phyloP scores from a whole-genome alignment of 768 basidiomycete species.

The Sistotremastrum suecicum region DNA sequence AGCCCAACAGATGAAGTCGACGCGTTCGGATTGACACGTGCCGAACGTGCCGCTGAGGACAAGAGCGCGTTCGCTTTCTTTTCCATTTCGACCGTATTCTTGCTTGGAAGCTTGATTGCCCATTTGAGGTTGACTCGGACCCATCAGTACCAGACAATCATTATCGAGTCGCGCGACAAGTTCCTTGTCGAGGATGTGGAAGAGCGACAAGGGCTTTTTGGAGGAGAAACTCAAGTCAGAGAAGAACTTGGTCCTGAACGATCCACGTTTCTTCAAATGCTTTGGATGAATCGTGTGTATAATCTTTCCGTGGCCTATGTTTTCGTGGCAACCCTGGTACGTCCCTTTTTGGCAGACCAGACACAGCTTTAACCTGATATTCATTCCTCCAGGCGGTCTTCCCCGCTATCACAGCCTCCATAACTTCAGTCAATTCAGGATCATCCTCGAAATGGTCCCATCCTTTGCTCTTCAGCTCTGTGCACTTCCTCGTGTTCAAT shows the following conservation, averaged over 20 bases:
- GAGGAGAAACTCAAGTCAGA: conserved; percentile 8
- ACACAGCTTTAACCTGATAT: not conserved
- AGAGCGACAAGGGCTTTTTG: conserved; percentile 22
- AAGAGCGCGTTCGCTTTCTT: conserved; percentile 67
- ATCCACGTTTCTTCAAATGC: not conserved
- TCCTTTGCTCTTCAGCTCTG: conserved; percentile 67
- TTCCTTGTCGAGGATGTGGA: conserved; percentile 16
- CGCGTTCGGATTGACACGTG: not conserved
- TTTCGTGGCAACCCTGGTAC: conserved; percentile 68
- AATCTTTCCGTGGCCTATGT: conserved; percentile 64
- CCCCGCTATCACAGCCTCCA: conserved; percentile 73
- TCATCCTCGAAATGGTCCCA: conserved; percentile 31
- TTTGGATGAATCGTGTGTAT: conserved; percentile 40
- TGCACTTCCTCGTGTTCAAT: conserved; percentile 70
- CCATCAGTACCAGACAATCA: conserved; percentile 43
- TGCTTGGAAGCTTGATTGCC: conserved; percentile 36
- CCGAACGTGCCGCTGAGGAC: conserved; percentile 41
- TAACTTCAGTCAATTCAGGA: conserved; percentile 46
- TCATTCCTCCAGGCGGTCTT: conserved; percentile 51
- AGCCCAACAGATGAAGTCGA: conserved; percentile 9
- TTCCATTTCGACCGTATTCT: conserved; percentile 50
- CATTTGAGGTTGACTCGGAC: conserved; percentile 44
- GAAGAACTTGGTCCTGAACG: too few species aligned
- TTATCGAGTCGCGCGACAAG: conserved; percentile 28
- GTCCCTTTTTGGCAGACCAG: conserved; percentile 11